Base-by-base conservation (phyloP, 208 protist species). In the Leishmania martiniquensis region DNA sequence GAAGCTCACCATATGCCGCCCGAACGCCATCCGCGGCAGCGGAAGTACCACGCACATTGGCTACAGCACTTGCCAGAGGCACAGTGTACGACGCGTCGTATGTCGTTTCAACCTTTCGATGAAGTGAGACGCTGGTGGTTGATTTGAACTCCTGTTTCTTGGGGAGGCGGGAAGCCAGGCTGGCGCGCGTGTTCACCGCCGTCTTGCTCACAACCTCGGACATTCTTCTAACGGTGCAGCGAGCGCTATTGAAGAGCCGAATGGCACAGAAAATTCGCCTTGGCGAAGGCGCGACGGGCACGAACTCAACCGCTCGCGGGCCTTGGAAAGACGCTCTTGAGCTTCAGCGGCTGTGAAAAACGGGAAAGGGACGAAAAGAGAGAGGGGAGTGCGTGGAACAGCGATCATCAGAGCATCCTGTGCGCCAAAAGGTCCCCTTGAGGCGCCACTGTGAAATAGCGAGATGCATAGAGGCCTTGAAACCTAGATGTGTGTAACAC, bases 131-230 rank as follows among this genome's bases (percentile, higher is more conserved):
- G 32, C 37, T 81, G 1, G 74, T 51, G 4, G 82, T 79, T 10
- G 85, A n/a, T 44, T 47, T 32, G 3, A 63, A 63, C 9, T 69
- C 63, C 44, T 69, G 76, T 2, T 77, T 85, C 67, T 87, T 88
- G n/a, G 85, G 78, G 3, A 94, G 62, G 3, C 93, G 90, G 5
- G 83, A 85, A 42, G 81, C 75, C 32, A 97, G 75, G 29, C 86
- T 85, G 2, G 83, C 77, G 20, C 93, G 90, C 13, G 86, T 95
- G 78, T 94, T 97, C 15, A 97, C 89, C 3, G 79, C 85, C n/a
- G 91, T 93, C 75, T 95, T 97, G 13, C 89, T 76, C 39, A 84
- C 84, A 4, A 94, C 71, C 20, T 91, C 87, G 1, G 67, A 72
- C 77, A 85, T 85, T 6, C 4, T 29, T 12, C 4, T 52, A 22